phyloP scores from a whole-genome alignment of 495 filamentous ascomycete species.

The Penicillium paxilli region DNA sequence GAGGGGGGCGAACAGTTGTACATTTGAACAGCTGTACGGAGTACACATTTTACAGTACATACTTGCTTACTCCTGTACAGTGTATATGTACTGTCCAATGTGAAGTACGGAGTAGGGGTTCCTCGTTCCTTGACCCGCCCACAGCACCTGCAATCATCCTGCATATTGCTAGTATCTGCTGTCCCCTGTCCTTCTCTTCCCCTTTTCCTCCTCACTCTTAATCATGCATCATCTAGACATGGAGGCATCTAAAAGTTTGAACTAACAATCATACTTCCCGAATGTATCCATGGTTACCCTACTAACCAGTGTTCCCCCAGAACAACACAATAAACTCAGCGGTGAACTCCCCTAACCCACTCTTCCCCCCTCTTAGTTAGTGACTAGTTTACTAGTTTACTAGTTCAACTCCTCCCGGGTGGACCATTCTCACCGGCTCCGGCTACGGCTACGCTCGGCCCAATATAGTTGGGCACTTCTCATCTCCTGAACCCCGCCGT shows the following conservation, averaged over 20 bases:
- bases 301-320: background rate
- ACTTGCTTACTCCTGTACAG: too few species aligned
- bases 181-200: background rate
- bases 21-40: too few species aligned
- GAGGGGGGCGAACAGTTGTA: conserved; percentile 1
- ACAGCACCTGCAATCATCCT: background rate
- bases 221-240: background rate
- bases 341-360: background rate
- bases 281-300: background rate
- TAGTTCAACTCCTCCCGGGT: conserved; percentile 1
- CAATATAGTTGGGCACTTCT: conserved; percentile 3
- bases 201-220: background rate
- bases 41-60: too few species aligned
- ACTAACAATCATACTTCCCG: background rate
- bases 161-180: background rate
- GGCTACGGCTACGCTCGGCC: conserved; percentile 18
- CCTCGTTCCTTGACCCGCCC: background rate
- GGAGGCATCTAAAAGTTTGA: background rate
- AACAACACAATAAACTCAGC: conserved; percentile 1
- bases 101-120: background rate
- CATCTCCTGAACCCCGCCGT: conserved; percentile 13
- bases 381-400: background rate
- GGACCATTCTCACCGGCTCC: conserved; percentile 11
- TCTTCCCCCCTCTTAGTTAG: background rate
- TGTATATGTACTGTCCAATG: too few species aligned